Conservation (phyloP, 495 filamentous ascomycete genomes). For the Penicillium soppii region DNA sequence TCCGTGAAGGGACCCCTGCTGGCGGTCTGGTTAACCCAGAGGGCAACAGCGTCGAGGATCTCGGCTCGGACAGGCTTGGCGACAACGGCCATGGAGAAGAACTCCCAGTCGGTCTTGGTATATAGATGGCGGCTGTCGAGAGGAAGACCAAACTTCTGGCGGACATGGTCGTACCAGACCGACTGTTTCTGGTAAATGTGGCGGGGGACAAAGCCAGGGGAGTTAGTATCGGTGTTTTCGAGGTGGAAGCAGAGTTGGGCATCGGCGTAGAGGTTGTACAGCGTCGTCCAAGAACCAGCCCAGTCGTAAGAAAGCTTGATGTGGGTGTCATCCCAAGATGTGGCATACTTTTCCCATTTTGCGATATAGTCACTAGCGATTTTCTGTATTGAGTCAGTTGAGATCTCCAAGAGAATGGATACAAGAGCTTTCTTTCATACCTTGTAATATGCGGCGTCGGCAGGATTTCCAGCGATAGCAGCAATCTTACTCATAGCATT, state of each 20-base stretch:
- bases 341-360: slow-evolving; percentile 79
- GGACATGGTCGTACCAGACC: slow-evolving; percentile 83
- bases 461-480: slow-evolving; percentile 61
- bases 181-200: slow-evolving; percentile 80
- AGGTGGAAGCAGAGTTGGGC: slow-evolving; percentile 80
- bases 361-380: slow-evolving; percentile 75
- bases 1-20: slow-evolving; percentile 81
- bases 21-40: slow-evolving; percentile 83
- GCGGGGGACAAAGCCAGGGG: slow-evolving; percentile 60
- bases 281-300: slow-evolving; percentile 93
- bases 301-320: slow-evolving; percentile 92
- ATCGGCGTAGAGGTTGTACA: slow-evolving; percentile 89
- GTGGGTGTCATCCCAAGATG: slow-evolving; percentile 78
- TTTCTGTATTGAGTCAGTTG: slow-evolving; percentile 33
- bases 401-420: background rate
- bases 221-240: slow-evolving; percentile 33
- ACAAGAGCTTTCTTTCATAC: slow-evolving; percentile 22
- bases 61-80: slow-evolving; percentile 61
- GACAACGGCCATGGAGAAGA: slow-evolving; percentile 82
- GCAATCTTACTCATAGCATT: slow-evolving; percentile 89
- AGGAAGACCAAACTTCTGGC: slow-evolving; percentile 77
- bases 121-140: slow-evolving; percentile 86
- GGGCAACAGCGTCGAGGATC: slow-evolving; percentile 74
- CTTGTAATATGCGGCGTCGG: slow-evolving; percentile 67
- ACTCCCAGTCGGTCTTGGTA: slow-evolving; percentile 92